Evolutionary conservation across 306 rosid species (phyloP).

Genomic region (Gillenia trifoliata): DNA sequence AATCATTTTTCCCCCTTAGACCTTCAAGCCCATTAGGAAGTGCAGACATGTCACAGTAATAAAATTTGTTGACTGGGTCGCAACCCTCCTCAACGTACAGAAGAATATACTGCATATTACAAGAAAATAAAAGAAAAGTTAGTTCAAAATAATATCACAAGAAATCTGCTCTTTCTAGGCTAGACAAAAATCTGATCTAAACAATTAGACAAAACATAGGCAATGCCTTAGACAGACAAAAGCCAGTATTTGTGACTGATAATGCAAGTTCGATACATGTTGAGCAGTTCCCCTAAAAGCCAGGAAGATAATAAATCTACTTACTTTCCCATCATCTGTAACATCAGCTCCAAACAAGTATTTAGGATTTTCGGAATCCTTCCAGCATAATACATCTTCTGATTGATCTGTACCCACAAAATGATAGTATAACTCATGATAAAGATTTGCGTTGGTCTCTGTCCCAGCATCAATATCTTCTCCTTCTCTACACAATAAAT

Average conservation of each 20-base stretch:
- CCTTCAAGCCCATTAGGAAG: slow-evolving; percentile 72
- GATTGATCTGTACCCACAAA: slow-evolving; percentile 80
- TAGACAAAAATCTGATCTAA: neutral
- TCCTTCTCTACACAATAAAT: slow-evolving; percentile 50
- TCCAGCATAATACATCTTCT: slow-evolving; percentile 83
- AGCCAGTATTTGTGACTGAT: neutral
- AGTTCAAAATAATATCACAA: neutral
- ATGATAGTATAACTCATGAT: slow-evolving; percentile 80
- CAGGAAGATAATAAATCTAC: slow-evolving; percentile 4
- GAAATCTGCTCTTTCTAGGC: neutral
- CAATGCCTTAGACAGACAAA: neutral
- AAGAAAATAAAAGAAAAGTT: neutral
- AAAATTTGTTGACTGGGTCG: slow-evolving; percentile 84
- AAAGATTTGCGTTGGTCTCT: slow-evolving; percentile 69
- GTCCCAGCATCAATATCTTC: slow-evolving; percentile 75
- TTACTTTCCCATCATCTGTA: slow-evolving; percentile 86
- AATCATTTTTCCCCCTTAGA: slow-evolving; percentile 44
- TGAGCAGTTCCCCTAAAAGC: slow-evolving; percentile 6
- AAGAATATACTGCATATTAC: slow-evolving; percentile 56
- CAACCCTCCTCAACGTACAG: slow-evolving; percentile 64
- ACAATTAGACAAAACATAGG: neutral
- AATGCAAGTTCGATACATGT: neutral
- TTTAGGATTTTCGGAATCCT: slow-evolving; percentile 73
- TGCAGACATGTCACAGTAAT: slow-evolving; percentile 68
- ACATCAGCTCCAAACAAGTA: slow-evolving; percentile 52